Percentiles rank a stretch among this genome's conserved stretches.
Evolutionary conservation across 164 flowering plant species (phyloP).

Genomic region (Annona cherimola): DNA sequence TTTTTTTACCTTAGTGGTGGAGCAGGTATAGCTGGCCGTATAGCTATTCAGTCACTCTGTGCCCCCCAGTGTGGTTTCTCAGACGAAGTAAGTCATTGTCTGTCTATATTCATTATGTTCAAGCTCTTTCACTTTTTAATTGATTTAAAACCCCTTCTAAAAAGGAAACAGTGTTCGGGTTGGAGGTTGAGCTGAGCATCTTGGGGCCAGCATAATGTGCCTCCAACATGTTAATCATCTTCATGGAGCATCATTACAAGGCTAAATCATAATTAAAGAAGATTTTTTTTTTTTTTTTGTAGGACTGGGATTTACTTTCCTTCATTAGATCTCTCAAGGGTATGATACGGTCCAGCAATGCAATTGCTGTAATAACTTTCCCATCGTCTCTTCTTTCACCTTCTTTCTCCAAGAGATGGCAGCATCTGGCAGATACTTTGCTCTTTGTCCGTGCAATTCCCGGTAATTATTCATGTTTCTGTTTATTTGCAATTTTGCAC

Average conservation of each 20-base stretch:
- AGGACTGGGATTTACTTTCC: conserved; percentile 96
- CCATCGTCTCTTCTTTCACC: conserved; percentile 77
- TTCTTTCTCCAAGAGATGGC: conserved; percentile 74
- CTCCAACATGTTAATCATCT: not conserved
- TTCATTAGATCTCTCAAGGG: conserved; percentile 73
- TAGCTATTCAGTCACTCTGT: conserved; percentile 87
- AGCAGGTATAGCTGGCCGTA: conserved; percentile 47
- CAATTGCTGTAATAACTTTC: conserved; percentile 76
- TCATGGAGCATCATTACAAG: not conserved
- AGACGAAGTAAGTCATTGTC: conserved; percentile 45
- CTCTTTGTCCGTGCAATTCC: conserved; percentile 83
- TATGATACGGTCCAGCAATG: conserved; percentile 63
- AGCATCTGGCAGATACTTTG: conserved; percentile 95
- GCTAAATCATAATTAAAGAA: too few relatives aligned
- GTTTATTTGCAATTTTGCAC: not conserved
- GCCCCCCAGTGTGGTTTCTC: conserved; percentile 81
- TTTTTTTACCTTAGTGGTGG: conserved; percentile 17
- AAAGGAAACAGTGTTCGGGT: not conserved
- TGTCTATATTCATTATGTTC: not conserved
- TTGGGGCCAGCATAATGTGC: not conserved
- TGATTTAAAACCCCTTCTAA: not conserved
- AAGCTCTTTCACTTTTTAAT: not conserved
- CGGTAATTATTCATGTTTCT: conserved; percentile 34
- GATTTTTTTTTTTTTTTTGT: conserved; percentile 10
- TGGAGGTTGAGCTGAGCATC: not conserved